Evolutionary conservation across 2,329 filamentous ascomycete genomes (phyloP), one percentile per base, ranked within the genome.

Genomic region (Helicocarpus griseus): DNA sequence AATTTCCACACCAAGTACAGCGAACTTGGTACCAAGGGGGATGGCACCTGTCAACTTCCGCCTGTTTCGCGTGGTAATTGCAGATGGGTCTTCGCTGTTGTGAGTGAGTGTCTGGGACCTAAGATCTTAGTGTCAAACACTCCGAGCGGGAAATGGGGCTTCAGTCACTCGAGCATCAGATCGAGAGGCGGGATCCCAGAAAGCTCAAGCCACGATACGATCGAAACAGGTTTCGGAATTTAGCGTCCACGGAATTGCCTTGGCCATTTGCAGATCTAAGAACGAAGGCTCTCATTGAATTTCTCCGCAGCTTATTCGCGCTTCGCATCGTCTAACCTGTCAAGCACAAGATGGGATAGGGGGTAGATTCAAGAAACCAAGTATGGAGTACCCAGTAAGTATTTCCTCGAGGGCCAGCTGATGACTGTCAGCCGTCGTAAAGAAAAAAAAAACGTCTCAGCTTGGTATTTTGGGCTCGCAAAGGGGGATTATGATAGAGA

Each of bases 181-280:
- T 31, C 19, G 29, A 21, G 19, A 36, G 11, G 13, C 6, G 17
- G 28, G 38, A 41, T 31, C 31, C 28, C 43, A 31, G 21, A 24
- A 31, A 45, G 43, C 43, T 28, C 8, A n/a, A 33, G n/a, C 26
- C 43, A 45, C 11, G 3, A 11, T 35, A 45, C 11, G 24, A 28
- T 17, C 26, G n/a, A 45, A 45, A 31, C 43, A 45, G 43, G 44
- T 47, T 47, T 47, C 44, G 31, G 44, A 47, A 24, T 29, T 47
- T 35, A 47, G 21, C 29, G 44, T 47, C 29, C 19, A 39, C 9
- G n/a, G 2, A n/a, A 47, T n/a, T n/a, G 29, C 19, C 31, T 47
- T 35, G 31, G 29, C 5, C 44, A 9, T 21, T 47, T 47, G 44
- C 44, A 47, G 44, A 47, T 35, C 44, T 17, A 29, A 29, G 41